Conservation (phyloP, 2,329 filamentous ascomycete species). For the Monosporascus sp. region DNA sequence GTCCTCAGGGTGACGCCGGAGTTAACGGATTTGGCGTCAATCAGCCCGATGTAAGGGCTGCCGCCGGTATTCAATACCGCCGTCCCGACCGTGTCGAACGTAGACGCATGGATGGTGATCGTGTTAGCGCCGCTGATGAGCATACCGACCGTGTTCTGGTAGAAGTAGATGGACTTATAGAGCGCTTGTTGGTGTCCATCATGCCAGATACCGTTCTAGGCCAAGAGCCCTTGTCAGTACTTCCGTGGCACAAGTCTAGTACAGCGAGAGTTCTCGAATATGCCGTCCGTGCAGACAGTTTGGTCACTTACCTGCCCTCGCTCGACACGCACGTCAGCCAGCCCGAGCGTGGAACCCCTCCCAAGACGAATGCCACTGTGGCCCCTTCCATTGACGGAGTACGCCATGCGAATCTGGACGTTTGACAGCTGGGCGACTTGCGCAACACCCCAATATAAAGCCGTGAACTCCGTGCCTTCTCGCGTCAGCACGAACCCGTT, state of each 20-base stretch:
- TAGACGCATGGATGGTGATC: slow-evolving; percentile 34
- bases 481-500: slow-evolving; percentile 1
- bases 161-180: slow-evolving; percentile 40
- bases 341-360: slow-evolving; percentile 35
- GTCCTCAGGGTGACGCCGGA: slow-evolving; percentile 36
- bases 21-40: slow-evolving; percentile 36
- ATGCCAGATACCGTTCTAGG: slow-evolving; percentile 36
- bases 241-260: too few relatives aligned
- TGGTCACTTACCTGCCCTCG: slow-evolving; percentile 28
- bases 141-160: slow-evolving; percentile 35
- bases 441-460: slow-evolving; percentile 40
- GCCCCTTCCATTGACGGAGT: slow-evolving; percentile 28
- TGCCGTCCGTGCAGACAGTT: too few relatives aligned
- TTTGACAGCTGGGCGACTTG: slow-evolving; percentile 38
- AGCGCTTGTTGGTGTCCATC: slow-evolving; percentile 38
- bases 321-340: slow-evolving; percentile 37
- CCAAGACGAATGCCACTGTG: slow-evolving; percentile 37
- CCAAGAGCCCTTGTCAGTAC: neutral
- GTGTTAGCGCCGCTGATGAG: slow-evolving; percentile 32
- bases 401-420: slow-evolving; percentile 36
- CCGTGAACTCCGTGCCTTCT: slow-evolving; percentile 30
- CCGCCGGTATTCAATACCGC: slow-evolving; percentile 32
- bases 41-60: slow-evolving; percentile 34
- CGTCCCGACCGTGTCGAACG: slow-evolving; percentile 34
- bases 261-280: neutral